Evolutionary conservation across 2,329 filamentous ascomycete genomes (phyloP), one percentile per base, ranked within the genome.

Genomic region (Penicillium sp.): DNA sequence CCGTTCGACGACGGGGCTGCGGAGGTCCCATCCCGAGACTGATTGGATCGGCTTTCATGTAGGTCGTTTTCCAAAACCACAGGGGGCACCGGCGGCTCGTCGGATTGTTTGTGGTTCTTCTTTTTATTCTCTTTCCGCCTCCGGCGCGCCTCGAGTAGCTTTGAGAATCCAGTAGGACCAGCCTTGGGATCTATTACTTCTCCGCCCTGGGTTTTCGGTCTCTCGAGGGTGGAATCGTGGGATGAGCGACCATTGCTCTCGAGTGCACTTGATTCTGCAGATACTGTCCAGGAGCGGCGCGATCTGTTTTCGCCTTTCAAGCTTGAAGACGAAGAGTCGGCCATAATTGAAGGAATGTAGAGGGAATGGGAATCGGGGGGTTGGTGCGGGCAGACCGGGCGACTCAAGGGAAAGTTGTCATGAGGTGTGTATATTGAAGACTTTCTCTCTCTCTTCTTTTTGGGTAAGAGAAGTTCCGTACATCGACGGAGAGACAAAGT

Each of bases 101-200:
- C 69, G 3, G 48, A 19, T 8, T 56, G 50, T 43, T 62, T 66
- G 35, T 67, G 63, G 23, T 63, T 61, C 21, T 71, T 68, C 49
- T 66, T 68, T 49, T 67, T 62, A 31, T 67, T 70, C 64, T 80
- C 78, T 62, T 78, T 80, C 57, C 78, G 78, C 68, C 73, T 75
- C 35, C 73, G 71, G 49, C 75, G 72, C 31, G 74, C 72, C 27
- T 75, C 71, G 53, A 84, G 77, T 55, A 86, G 70, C 62, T 80
- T 83, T 12, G 82, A 80, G 61, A 86, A 77, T 53, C 81, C 79
- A 63, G 75, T 78, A 47, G 70, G 61, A 43, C 70, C 69, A 60
- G 73, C 71, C 66, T 75, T 76, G 61, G 73, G 70, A 61, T 74
- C 74, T 49, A 72, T 58, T 10, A 38, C 60, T 27, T 73, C 76